Percentiles rank a stretch among this genome's conserved stretches.
Evolutionary conservation across 805 yeast species (phyloP).

Genomic region (Candida vartiovaarae): DNA sequence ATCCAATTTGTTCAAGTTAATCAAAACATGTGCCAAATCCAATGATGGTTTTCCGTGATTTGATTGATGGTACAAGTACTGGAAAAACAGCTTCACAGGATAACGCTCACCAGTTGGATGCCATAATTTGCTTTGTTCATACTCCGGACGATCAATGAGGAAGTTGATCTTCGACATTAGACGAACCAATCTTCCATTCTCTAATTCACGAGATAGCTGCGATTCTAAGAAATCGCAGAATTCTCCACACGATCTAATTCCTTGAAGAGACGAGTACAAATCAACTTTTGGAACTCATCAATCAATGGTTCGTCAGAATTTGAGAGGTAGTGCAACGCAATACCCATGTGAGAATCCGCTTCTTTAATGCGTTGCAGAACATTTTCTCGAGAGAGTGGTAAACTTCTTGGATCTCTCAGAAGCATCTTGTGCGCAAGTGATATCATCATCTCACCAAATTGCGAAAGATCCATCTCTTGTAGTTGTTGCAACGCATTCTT

Average conservation of each 20-base stretch:
- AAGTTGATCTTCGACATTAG: conserved; percentile 75
- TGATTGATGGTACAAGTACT: conserved; percentile 78
- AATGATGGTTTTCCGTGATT: conserved; percentile 71
- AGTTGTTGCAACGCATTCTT: conserved; percentile 20
- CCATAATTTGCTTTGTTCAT: conserved; percentile 47
- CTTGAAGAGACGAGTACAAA: conserved; percentile 39
- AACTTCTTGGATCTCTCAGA: neutral
- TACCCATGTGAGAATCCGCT: conserved; percentile 40
- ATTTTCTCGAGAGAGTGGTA: too few species aligned
- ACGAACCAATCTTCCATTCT: conserved; percentile 82
- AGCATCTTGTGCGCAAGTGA: conserved; percentile 29
- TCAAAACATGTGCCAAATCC: conserved; percentile 76
- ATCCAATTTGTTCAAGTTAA: conserved; percentile 80
- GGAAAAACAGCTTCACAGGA: conserved; percentile 67
- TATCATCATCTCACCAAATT: conserved; percentile 55
- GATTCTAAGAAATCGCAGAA: conserved; percentile 52
- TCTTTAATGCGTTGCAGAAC: conserved; percentile 18
- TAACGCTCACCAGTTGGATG: conserved; percentile 71
- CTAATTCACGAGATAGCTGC: conserved; percentile 64
- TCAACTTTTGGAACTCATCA: conserved; percentile 30
- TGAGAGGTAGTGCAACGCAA: conserved; percentile 33
- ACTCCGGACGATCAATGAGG: conserved; percentile 68
- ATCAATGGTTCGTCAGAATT: conserved; percentile 16
- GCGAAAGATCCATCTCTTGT: conserved; percentile 49
- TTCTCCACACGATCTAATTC: conserved; percentile 44